Evolutionary conservation across 2,329 filamentous ascomycete species (phyloP), one percentile per base, ranked within the genome.

Genomic region (Botryosphaeria dothidea): DNA sequence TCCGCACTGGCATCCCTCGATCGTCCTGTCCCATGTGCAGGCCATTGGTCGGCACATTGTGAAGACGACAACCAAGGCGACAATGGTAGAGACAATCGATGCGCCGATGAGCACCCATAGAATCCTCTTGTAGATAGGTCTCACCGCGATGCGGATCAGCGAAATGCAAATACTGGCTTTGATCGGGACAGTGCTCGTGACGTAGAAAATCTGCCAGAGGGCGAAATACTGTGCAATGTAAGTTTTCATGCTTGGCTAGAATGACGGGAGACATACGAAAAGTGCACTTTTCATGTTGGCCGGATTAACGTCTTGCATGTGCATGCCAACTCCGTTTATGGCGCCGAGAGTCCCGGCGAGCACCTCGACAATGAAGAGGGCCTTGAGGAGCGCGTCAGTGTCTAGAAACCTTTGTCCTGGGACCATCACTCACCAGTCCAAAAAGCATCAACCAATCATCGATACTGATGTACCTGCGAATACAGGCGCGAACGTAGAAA

Each of bases 101-200:
- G 21, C 19, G 2, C 31, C 54, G 38, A 62, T 69, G 45, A 75
- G 74, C 56, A 64, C 60, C 52, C 74, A 72, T 38, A 80, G 74
- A 49, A 79, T 73, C 66, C 72, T 70, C 3, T 72, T 71, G 65
- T 82, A 77, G 38, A 72, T 63, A 23, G 67, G 73, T 11, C 69
- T 67, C 5, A 75, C 72, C 8, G 77, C 76, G 43, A 83, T 78
- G 1, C 78, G 77, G 13, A 82, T 71, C 0, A 83, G 72, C 27
- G 81, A 78, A 8, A 80, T 57, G 29, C 77, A 78, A 41, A 82
- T 77, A 0, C 79, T 79, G 13, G 77, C 74, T n/a, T 81, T 77
- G 29, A 79, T 71, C 23, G 77, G 69, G 41, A 78, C 73, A 2
- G 78, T 80, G 15, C 79, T 72, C 0, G 77, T 76, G 0, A 78